phyloP scores from a whole-genome alignment of 73 alveolate species.

The Paraurostyla sp. region DNA sequence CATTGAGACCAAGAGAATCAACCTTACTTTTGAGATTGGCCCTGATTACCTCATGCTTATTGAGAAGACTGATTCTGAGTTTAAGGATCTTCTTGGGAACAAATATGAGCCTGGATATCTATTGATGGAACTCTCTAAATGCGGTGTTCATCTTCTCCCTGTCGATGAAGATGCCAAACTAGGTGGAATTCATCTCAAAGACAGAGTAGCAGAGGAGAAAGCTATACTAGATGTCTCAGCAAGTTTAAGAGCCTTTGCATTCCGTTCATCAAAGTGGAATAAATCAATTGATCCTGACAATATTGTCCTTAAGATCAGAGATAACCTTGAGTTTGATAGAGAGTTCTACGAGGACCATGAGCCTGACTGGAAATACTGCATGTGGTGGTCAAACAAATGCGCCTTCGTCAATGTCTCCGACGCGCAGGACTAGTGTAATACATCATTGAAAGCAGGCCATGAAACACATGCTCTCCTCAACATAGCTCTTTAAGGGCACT shows the following conservation, averaged over 20 bases:
- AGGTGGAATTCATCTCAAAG: constrained; percentile 71
- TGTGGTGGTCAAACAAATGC: constrained; percentile 79
- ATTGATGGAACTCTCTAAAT: constrained; percentile 72
- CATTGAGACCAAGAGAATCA: constrained; percentile 76
- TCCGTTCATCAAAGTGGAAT: constrained; percentile 75
- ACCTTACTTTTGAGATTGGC: constrained; percentile 78
- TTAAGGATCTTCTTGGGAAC: constrained; percentile 70
- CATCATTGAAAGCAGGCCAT: constrained; percentile 49
- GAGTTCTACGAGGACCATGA: constrained; percentile 86
- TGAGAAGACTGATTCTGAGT: constrained; percentile 80
- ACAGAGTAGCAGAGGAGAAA: constrained; percentile 77
- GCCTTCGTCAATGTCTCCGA: constrained; percentile 58
- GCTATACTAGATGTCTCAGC: constrained; percentile 80
- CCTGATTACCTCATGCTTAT: constrained; percentile 78
- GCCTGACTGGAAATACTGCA: constrained; percentile 79
- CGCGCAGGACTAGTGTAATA: constrained; percentile 30
- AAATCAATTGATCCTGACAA: constrained; percentile 56
- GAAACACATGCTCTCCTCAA: constrained; percentile 72
- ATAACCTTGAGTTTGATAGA: constrained; percentile 80
- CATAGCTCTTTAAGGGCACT: constrained; percentile 57
- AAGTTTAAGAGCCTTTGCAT: constrained; percentile 73
- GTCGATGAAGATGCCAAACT: constrained; percentile 77
- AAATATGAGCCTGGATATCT: constrained; percentile 80
- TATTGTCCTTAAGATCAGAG: constrained; percentile 75
- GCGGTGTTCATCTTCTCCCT: constrained; percentile 86